phyloP scores from a whole-genome alignment of 768 basidiomycete genomes.

The Podaxis sp. region DNA sequence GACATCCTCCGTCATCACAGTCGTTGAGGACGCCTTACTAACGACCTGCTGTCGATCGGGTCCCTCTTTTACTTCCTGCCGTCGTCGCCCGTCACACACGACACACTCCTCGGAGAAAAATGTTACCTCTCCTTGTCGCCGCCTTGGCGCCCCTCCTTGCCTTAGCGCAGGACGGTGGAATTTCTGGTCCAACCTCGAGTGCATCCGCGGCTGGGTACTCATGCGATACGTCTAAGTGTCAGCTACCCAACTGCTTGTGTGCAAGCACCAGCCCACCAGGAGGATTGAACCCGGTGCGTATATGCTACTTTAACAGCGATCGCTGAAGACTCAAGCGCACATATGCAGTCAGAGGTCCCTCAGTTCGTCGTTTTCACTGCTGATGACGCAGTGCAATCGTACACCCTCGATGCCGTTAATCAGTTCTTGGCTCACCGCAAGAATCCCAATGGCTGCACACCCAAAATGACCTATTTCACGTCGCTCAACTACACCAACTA shows the following conservation, averaged over 20 bases:
- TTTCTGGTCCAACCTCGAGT: slow-evolving; percentile 54
- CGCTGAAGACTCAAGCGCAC: background rate
- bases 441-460: slow-evolving; percentile 75
- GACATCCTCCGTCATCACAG: background rate
- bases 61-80: slow-evolving; percentile 1
- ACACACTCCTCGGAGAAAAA: slow-evolving; percentile 5
- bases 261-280: slow-evolving; percentile 74
- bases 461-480: slow-evolving; percentile 76
- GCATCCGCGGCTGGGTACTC: slow-evolving; percentile 62
- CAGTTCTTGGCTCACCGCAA: slow-evolving; percentile 71
- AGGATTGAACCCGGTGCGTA: slow-evolving; percentile 59
- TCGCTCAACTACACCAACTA: slow-evolving; percentile 75
- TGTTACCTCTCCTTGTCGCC: slow-evolving; percentile 25
- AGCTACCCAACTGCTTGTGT: slow-evolving; percentile 70
- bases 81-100: background rate
- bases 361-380: slow-evolving; percentile 75
- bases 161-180: slow-evolving; percentile 49
- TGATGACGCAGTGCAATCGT: slow-evolving; percentile 75
- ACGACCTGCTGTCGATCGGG: background rate
- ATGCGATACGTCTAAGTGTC: slow-evolving; percentile 63
- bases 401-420: slow-evolving; percentile 72
- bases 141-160: slow-evolving; percentile 32
- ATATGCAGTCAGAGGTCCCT: slow-evolving; percentile 39
- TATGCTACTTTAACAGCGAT: background rate
- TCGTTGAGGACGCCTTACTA: slow-evolving; percentile 2